phyloP scores from a whole-genome alignment of 768 basidiomycete genomes.

The Ephemerocybe angulata region DNA sequence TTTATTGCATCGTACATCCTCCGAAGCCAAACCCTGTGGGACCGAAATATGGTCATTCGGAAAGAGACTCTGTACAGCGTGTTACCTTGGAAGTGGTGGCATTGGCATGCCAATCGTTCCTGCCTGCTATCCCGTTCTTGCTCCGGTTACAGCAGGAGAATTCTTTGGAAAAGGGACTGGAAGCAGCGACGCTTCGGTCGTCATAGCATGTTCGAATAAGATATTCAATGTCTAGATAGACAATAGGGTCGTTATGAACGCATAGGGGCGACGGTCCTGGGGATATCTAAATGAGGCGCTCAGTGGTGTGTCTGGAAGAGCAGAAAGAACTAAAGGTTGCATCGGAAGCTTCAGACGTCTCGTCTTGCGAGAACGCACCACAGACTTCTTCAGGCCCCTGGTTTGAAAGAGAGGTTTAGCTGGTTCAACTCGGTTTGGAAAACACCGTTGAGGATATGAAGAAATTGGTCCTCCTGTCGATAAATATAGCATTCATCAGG shows the following conservation, averaged over 20 bases:
- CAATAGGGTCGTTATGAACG: slow-evolving; percentile 1
- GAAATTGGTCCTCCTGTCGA: slow-evolving; percentile 1
- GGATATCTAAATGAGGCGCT: neutral
- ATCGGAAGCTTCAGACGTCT: slow-evolving; percentile 2
- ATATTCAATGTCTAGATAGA: neutral
- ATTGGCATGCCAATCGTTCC: slow-evolving; percentile 4
- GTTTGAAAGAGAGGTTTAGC: neutral
- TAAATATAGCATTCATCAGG: neutral
- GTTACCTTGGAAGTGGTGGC: neutral
- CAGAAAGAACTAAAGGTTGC: neutral
- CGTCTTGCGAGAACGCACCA: neutral
- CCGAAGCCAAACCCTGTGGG: neutral
- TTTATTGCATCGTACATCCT: slow-evolving; percentile 1
- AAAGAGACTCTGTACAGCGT: neutral
- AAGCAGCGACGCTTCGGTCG: neutral
- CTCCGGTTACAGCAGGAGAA: neutral
- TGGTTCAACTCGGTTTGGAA: neutral
- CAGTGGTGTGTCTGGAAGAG: neutral
- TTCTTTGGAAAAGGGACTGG: neutral
- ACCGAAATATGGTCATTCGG: neutral
- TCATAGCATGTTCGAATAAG: slow-evolving; percentile 4
- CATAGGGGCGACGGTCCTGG: neutral
- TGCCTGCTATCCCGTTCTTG: neutral
- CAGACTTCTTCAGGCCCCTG: neutral
- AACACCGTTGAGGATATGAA: no score